Conservation (phyloP, 139 green algal genomes). For the Chlamydomonas sp. region DNA sequence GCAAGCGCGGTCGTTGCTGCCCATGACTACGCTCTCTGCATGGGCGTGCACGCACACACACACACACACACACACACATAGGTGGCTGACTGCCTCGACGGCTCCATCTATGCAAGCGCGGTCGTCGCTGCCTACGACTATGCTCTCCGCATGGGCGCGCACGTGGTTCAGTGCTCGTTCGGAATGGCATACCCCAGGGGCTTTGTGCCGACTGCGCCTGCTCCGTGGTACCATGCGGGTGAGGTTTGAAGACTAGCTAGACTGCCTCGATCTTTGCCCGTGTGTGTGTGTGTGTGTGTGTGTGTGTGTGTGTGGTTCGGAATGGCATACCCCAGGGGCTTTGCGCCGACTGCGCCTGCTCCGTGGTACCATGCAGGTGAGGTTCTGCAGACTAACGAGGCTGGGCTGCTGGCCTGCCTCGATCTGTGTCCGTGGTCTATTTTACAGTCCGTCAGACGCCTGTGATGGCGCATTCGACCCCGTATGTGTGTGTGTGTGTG, state of each 20-base stretch:
- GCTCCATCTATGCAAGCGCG: conserved; percentile 11
- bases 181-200: conserved; percentile 2
- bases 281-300: too few relatives aligned
- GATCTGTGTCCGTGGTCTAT: too few relatives aligned
- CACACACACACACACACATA: background rate
- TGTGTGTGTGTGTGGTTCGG: too few relatives aligned
- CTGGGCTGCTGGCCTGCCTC: too few relatives aligned
- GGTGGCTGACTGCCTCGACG: conserved; percentile 18
- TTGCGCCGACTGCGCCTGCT: background rate
- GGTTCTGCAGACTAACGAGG: too few relatives aligned
- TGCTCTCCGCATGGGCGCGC: conserved; percentile 11
- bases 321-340: background rate
- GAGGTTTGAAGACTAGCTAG: too few relatives aligned
- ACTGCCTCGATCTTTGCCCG: too few relatives aligned
- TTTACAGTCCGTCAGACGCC: too few relatives aligned
- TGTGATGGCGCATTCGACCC: too few relatives aligned
- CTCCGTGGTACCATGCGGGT: conserved; percentile 14
- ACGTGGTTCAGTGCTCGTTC: conserved; percentile 17
- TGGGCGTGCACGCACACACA: background rate
- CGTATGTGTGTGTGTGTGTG: too few relatives aligned
- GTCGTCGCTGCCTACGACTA: conserved; percentile 17
- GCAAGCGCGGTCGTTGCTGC: background rate
- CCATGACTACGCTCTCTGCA: conserved; percentile 7
- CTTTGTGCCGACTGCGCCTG: background rate
- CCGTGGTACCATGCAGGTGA: conserved; percentile 16